These are phyloP conservation scores for Cenchrus americanus DNA, from an alignment of 176 grass and related monocot species.

Conservation along the genomic window DNA sequence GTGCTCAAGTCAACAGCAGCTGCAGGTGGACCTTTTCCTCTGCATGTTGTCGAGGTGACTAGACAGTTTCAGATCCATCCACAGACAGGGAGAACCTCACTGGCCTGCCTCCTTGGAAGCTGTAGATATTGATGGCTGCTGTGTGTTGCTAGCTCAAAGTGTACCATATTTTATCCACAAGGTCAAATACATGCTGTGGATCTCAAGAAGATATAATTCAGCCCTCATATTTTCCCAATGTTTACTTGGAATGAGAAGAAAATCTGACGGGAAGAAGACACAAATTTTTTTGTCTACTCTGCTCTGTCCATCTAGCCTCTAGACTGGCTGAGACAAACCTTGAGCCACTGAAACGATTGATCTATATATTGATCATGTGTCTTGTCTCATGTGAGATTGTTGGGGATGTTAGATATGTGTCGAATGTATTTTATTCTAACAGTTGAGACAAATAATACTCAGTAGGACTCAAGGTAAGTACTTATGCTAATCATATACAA, in stretches of 20 bases:
- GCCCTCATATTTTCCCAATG: neutral
- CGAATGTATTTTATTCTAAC: too few relatives aligned
- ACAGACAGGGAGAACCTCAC: constrained; percentile 31
- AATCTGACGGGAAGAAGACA: neutral
- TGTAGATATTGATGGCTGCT: constrained; percentile 13
- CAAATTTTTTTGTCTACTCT: neutral
- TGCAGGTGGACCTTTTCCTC: neutral
- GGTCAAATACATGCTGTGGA: constrained; percentile 41
- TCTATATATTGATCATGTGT: neutral
- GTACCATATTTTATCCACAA: neutral
- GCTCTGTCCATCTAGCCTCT: neutral
- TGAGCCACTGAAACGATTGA: constrained; percentile 7
- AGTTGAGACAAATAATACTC: too few relatives aligned
- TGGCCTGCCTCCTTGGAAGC: constrained; percentile 1
- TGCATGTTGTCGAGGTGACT: neutral
- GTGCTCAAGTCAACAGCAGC: constrained; percentile 28
- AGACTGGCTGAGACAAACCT: neutral
- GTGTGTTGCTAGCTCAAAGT: neutral
- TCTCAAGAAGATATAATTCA: constrained; percentile 8
- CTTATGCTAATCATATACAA: too few relatives aligned
- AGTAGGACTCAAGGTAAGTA: too few relatives aligned
- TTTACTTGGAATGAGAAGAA: neutral
- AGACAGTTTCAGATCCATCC: constrained; percentile 19
- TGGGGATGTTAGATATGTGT: too few relatives aligned
- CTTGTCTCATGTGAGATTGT: too few relatives aligned